Base-by-base conservation (phyloP, 2,329 filamentous ascomycete species). In the Aspergillus ochraceus region DNA sequence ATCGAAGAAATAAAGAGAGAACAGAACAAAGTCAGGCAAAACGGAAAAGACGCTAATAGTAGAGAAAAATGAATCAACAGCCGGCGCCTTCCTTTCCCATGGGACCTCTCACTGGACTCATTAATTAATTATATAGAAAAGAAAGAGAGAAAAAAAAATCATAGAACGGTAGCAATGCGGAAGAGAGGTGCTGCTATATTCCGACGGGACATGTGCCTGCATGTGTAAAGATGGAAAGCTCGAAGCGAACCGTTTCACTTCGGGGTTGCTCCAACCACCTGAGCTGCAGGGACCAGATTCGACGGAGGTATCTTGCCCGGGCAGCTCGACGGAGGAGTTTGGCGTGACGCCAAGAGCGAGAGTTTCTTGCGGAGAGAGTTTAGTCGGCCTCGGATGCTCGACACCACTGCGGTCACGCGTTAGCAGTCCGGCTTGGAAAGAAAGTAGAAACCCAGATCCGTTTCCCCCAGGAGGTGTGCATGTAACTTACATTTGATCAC, bases 351-450 rank as follows among this genome's bases (percentile, higher is more conserved):
- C 51, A 83, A 72, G n/a, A 80, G 62, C 19, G 77, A 72, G 55
- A 82, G 76, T 66, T 83, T 84, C 71, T 80, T 82, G 55, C 77
- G 76, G 42, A 83, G 72, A 59, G 79, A 74, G 14, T 74, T 66
- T 39, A 83, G 73, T 45, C 81, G 80, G 58, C 71, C 71, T 36
- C 80, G 80, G 68, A 83, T 83, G 62, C 80, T 80, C 20, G 77
- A 73, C 9, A 83, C 79, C 64, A 82, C 79, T 82, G 52, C 19
- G 58, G 14, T 29, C 32, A 26, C 19, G 60, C 10, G 32, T 78
- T 64, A 77, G 68, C 22, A 30, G 8, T 12, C 30, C 14, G 17
- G 19, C 42, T 19, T 30, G 36, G 36, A 42, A 14, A n/a, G 14
- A 17, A 24, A 24, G 24, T 24, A 24, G 24, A 24, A 9, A 9